Evolutionary conservation across 1,284 basidiomycete genomes (phyloP), one percentile per base, ranked within the genome.

Genomic region (Ceratobasidium sp.): DNA sequence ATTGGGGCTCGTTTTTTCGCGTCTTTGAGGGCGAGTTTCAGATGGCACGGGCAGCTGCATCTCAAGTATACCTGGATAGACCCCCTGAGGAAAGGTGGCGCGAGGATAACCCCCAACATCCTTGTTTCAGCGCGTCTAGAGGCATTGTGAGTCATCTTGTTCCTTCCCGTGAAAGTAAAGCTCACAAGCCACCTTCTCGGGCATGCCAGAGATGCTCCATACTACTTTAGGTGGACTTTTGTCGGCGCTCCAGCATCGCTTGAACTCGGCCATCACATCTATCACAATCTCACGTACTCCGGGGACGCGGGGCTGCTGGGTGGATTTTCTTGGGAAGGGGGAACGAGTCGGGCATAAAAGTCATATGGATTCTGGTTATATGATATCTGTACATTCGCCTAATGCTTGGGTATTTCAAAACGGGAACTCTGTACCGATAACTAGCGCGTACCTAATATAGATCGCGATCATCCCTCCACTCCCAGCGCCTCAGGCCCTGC

Each of bases 1-100:
- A n/a, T 22, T 70, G 68, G 68, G 68, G 22, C 11, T 22, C 32
- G 13, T 70, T 70, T 70, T 57, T 57, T 34, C n/a, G 13, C 7
- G 9, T 57, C 9, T 61, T 61, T n/a, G n/a, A 51, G 29, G n/a
- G 57, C 1, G 19, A 49, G 32, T 71, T 71, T 25, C 19, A 25
- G 15, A 8, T 9, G 43, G 40, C 43, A n/a, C 19, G 69, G 22
- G 34, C 54, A n/a, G 29, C 22, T 22, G 69, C 52, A 25, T 61
- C 69, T 40, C 49, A 7, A 34, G 32, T 19, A 13, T 40, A 52
- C 25, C 6, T 11, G 34, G 32, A 22, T n/a, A 22, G 29, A 40
- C 13, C 66, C 6, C 17, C 5, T n/a, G n/a, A 8, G 40, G 17
- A 17, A 5, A 54, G 1, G 0, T 68, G 66, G 66, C 8, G 51